Percentiles rank a stretch among this genome's conserved stretches.
Conservation (phyloP, 1,139 yeast species). For the Kodamaea fungicola region DNA sequence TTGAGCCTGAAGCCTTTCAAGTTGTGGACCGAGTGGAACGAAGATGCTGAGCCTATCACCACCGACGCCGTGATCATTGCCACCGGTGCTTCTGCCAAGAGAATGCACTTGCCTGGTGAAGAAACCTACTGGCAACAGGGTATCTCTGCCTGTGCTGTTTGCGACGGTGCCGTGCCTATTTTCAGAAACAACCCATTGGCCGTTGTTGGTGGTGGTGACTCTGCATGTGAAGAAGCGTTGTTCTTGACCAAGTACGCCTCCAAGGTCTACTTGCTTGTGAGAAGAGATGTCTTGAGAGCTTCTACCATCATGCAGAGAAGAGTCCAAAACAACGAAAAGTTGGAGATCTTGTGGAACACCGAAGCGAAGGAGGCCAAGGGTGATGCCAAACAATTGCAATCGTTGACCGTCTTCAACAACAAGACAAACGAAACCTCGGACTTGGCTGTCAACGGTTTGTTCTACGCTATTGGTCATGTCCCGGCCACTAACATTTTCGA, state of each 20-base stretch:
- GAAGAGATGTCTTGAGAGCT: constrained; percentile 93
- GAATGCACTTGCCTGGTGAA: constrained; percentile 93
- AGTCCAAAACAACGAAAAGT: constrained; percentile 75
- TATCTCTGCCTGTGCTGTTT: constrained; percentile 97
- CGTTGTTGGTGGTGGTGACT: constrained; percentile 97
- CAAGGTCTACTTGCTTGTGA: constrained; percentile 86
- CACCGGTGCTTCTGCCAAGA: constrained; percentile 97
- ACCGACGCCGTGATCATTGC: constrained; percentile 91
- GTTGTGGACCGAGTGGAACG: constrained; percentile 94
- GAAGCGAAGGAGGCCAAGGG: constrained; percentile 88
- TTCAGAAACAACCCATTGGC: constrained; percentile 97
- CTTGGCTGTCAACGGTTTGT: constrained; percentile 82
- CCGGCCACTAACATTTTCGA: constrained; percentile 88
- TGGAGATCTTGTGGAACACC: constrained; percentile 86
- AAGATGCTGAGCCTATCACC: constrained; percentile 83
- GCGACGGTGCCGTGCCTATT: constrained; percentile 99
- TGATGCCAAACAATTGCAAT: constrained; percentile 71
- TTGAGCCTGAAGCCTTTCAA: constrained; percentile 85
- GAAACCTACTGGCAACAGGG: constrained; percentile 99
- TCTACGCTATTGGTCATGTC: constrained; percentile 96
- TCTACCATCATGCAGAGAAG: constrained; percentile 96
- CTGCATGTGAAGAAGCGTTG: constrained; percentile 98
- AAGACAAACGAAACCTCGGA: constrained; percentile 67
- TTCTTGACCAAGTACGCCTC: constrained; percentile 96
- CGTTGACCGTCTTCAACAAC: constrained; percentile 63